phyloP scores from a whole-genome alignment of 495 filamentous ascomycete species.

The Tuber borchii region DNA sequence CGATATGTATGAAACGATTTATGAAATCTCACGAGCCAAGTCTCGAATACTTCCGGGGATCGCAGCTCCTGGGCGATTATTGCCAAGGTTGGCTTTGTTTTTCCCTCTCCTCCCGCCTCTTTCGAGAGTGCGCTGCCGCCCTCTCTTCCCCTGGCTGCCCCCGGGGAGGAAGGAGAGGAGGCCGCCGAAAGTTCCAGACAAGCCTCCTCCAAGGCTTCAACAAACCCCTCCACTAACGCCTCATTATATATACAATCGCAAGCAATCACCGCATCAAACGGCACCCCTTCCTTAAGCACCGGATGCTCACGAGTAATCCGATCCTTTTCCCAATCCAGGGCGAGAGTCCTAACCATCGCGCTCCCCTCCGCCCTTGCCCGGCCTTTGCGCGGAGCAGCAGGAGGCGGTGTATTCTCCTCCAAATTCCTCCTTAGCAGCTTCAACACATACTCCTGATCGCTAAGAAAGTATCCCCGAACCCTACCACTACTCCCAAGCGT shows the following conservation, averaged over 20 bases:
- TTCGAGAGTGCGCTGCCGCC: neutral
- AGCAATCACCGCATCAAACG: constrained; percentile 62
- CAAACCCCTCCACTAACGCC: constrained; percentile 69
- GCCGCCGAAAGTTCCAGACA: constrained; percentile 53
- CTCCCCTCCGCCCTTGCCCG: constrained; percentile 30
- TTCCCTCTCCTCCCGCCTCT: neutral
- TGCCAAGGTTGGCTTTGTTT: constrained; percentile 53
- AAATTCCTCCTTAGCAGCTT: constrained; percentile 70
- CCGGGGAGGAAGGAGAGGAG: neutral
- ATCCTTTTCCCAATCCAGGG: constrained; percentile 68
- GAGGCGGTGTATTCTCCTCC: constrained; percentile 51
- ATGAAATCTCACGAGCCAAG: constrained; percentile 65
- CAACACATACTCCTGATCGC: constrained; percentile 80
- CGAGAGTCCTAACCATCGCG: constrained; percentile 45
- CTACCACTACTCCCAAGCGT: constrained; percentile 50
- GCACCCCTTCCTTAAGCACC: constrained; percentile 8
- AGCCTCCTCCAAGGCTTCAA: constrained; percentile 73
- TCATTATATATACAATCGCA: constrained; percentile 93
- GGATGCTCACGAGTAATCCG: constrained; percentile 28
- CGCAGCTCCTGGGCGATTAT: constrained; percentile 82
- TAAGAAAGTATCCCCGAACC: constrained; percentile 65
- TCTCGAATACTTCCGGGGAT: constrained; percentile 74
- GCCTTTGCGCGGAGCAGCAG: constrained; percentile 32
- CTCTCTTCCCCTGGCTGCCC: neutral
- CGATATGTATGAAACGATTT: constrained; percentile 66